Evolutionary conservation across 2,329 filamentous ascomycete genomes (phyloP).

Genomic region (Aphanoascus verrucosus): DNA sequence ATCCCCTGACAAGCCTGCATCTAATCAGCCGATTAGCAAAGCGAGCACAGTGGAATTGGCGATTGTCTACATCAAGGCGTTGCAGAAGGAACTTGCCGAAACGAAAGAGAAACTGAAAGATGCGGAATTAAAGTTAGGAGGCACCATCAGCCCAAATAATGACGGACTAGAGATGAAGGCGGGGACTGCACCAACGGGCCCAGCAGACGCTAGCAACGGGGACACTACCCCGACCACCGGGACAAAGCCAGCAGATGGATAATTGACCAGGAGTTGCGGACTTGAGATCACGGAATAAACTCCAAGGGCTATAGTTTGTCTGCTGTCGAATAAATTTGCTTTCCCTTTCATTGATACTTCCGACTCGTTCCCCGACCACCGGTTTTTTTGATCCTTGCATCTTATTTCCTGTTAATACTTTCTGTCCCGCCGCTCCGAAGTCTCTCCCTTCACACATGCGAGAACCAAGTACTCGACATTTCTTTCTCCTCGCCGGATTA

Average conservation of each 20-base stretch:
- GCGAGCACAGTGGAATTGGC: conserved; percentile 96
- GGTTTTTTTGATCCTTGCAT: too few species aligned
- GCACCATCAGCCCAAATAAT: neutral
- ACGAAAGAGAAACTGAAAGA: conserved; percentile 53
- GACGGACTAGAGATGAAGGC: neutral
- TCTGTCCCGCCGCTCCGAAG: too few species aligned
- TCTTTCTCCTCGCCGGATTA: too few species aligned
- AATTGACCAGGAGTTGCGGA: neutral
- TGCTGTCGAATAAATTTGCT: neutral
- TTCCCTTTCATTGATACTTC: neutral
- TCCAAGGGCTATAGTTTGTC: too few species aligned
- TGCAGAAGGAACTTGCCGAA: conserved; percentile 62
- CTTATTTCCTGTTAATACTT: too few species aligned
- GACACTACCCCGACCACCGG: neutral
- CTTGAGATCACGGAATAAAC: too few species aligned
- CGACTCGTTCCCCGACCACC: too few species aligned
- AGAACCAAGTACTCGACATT: too few species aligned
- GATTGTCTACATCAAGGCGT: conserved; percentile 82
- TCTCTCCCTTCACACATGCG: too few species aligned
- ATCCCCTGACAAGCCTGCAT: conserved; percentile 36
- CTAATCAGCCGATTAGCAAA: conserved; percentile 65
- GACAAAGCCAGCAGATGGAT: neutral
- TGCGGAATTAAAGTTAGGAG: conserved; percentile 47
- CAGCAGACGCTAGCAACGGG: neutral
- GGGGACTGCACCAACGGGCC: neutral